phyloP scores from a whole-genome alignment of 306 rosid genomes.

The Urtica urens region DNA sequence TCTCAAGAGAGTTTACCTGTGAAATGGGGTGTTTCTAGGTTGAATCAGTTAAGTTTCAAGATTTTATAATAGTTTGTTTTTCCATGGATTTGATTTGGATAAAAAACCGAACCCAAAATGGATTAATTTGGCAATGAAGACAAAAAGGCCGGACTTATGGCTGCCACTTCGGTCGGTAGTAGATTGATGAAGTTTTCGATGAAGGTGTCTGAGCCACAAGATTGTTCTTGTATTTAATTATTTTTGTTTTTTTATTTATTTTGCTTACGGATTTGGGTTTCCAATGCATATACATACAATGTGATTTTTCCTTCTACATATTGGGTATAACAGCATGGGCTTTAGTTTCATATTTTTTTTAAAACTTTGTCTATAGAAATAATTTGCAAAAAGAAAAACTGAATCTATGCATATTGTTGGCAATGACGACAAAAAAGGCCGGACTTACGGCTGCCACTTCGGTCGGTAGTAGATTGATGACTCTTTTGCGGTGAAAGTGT shows the following conservation, averaged over 20 bases:
- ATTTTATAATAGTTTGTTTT: background rate
- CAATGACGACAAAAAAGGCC: slow-evolving; percentile 82
- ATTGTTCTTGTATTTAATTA: background rate
- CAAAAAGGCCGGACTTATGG: slow-evolving; percentile 83
- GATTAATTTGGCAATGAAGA: slow-evolving; percentile 67
- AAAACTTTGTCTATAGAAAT: too few relatives aligned
- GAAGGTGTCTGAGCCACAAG: slow-evolving; percentile 70
- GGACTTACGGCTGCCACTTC: slow-evolving; percentile 84
- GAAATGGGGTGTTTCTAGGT: background rate
- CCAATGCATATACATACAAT: too few relatives aligned
- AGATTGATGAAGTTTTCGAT: slow-evolving; percentile 47
- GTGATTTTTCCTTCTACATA: too few relatives aligned
- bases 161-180: slow-evolving; percentile 81
- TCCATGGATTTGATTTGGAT: background rate
- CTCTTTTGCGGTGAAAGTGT: slow-evolving; percentile 39
- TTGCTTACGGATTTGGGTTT: too few relatives aligned
- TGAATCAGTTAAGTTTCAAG: too few relatives aligned
- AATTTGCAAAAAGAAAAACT: too few relatives aligned
- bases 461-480: slow-evolving; percentile 75
- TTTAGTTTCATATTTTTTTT: too few relatives aligned
- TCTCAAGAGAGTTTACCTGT: background rate
- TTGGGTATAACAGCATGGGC: too few relatives aligned
- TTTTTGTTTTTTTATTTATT: background rate
- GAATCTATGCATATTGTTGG: too few relatives aligned
- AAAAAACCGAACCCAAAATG: background rate